phyloP scores from a whole-genome alignment of 148 eudicot species.

The Arbutus unedo region DNA sequence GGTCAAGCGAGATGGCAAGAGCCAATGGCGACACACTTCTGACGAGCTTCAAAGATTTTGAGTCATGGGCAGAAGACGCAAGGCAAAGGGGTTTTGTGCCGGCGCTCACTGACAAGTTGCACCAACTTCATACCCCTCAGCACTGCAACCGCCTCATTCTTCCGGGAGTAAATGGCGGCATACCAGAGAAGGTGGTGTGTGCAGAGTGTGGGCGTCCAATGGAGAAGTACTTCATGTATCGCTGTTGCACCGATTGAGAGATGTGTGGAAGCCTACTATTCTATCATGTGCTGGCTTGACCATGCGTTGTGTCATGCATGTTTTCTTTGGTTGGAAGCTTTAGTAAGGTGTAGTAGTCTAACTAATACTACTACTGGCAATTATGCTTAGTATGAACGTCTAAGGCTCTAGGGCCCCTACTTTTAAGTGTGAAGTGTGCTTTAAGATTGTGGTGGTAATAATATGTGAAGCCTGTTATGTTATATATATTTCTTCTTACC shows the following conservation, averaged over 20 bases:
- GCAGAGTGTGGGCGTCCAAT: constrained; percentile 74
- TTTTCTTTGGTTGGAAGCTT: background rate
- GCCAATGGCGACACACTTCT: constrained; percentile 43
- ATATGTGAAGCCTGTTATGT: background rate
- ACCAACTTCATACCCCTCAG: constrained; percentile 52
- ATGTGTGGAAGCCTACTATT: background rate
- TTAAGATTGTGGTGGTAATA: background rate
- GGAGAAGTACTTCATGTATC: constrained; percentile 93
- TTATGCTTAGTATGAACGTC: background rate
- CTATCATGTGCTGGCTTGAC: background rate
- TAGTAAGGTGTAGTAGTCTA: background rate
- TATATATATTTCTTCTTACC: background rate
- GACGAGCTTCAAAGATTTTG: constrained; percentile 35
- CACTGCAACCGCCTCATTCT: constrained; percentile 83
- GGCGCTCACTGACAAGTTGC: constrained; percentile 46
- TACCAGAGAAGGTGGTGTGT: constrained; percentile 57
- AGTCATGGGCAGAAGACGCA: constrained; percentile 50
- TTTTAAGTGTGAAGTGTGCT: background rate
- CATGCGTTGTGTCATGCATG: background rate
- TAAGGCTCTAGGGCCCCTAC: background rate
- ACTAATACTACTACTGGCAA: too few species aligned
- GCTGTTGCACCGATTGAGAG: constrained; percentile 74
- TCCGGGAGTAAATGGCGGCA: constrained; percentile 52
- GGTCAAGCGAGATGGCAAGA: constrained; percentile 47
- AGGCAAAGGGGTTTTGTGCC: constrained; percentile 49